A percentile compares a stretch with the other conserved stretches of the same genome.
Conservation (phyloP, 768 basidiomycete genomes). For the Amanita brunnescens region DNA sequence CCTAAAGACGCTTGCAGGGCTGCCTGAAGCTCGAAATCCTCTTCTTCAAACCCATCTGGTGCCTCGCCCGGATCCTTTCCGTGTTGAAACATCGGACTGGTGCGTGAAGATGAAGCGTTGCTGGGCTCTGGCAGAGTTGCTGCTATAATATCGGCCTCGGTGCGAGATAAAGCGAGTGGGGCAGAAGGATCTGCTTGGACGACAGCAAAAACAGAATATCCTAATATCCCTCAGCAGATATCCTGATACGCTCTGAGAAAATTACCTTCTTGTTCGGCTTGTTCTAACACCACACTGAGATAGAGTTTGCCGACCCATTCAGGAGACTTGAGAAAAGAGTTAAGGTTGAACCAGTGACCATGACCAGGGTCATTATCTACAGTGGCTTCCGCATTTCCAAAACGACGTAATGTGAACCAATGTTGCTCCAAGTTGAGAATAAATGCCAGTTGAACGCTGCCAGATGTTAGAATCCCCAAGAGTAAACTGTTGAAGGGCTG, state of each 20-base stretch:
- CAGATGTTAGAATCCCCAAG: not conserved
- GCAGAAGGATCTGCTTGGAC: constrained; percentile 49
- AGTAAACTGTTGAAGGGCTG: constrained; percentile 6
- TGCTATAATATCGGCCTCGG: constrained; percentile 65
- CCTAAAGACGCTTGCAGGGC: constrained; percentile 77
- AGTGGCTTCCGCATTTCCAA: constrained; percentile 46
- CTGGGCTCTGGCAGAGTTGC: constrained; percentile 49
- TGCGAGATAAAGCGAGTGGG: constrained; percentile 48
- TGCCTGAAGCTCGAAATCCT: constrained; percentile 82
- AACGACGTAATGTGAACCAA: constrained; percentile 84
- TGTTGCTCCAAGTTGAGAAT: constrained; percentile 82
- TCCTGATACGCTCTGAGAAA: not conserved
- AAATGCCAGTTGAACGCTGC: constrained; percentile 76
- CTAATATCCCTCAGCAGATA: constrained; percentile 26
- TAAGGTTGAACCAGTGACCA: constrained; percentile 85
- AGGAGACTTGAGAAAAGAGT: constrained; percentile 62
- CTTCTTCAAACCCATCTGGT: constrained; percentile 55
- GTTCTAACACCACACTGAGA: constrained; percentile 78
- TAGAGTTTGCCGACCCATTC: constrained; percentile 82
- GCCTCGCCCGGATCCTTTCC: not conserved
- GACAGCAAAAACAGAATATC: constrained; percentile 77
- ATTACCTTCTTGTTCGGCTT: constrained; percentile 78
- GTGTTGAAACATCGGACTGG: not conserved
- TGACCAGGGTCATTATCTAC: constrained; percentile 34
- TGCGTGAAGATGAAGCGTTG: constrained; percentile 17